Evolutionary conservation across 2,329 filamentous ascomycete species (phyloP).

Genomic region (Penicillium sp.): DNA sequence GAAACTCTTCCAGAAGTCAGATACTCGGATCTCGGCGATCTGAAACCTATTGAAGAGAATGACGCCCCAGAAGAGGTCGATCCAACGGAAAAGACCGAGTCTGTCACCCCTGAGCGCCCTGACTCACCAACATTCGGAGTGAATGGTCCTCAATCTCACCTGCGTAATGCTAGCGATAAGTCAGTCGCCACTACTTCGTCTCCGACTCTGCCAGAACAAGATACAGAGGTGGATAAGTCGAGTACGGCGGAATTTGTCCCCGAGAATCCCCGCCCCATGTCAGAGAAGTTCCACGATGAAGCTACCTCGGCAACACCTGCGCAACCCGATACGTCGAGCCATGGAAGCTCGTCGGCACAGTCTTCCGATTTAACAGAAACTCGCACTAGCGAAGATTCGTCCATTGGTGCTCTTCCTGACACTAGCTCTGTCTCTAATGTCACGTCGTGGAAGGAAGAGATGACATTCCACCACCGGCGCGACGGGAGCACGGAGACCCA

Average conservation of each 20-base stretch:
- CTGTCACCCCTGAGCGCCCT: slow-evolving; percentile 28
- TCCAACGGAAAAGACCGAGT: slow-evolving; percentile 1
- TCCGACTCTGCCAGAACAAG: too few species aligned
- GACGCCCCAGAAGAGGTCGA: slow-evolving; percentile 21
- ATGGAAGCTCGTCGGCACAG: slow-evolving; percentile 8
- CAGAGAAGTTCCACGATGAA: too few species aligned
- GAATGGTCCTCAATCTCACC: slow-evolving; percentile 70
- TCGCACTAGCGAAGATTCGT: slow-evolving; percentile 14
- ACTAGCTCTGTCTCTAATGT: slow-evolving; percentile 12
- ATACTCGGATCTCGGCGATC: slow-evolving; percentile 39
- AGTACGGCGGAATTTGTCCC: too few species aligned
- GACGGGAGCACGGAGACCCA: slow-evolving; percentile 50
- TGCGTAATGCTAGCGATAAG: slow-evolving; percentile 74
- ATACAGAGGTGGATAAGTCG: too few species aligned
- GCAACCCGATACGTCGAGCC: neutral
- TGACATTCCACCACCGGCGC: slow-evolving; percentile 42
- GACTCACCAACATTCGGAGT: slow-evolving; percentile 84
- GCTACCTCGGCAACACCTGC: too few species aligned
- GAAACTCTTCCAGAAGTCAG: slow-evolving; percentile 36
- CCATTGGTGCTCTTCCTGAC: neutral
- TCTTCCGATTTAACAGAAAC: slow-evolving; percentile 11
- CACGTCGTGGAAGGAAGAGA: slow-evolving; percentile 50
- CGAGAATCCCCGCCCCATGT: too few species aligned
- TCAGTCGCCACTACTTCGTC: too few species aligned
- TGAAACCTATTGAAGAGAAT: slow-evolving; percentile 42